Base-by-base conservation (phyloP, 495 filamentous ascomycete genomes). In the Trichocladium antarcticum region DNA sequence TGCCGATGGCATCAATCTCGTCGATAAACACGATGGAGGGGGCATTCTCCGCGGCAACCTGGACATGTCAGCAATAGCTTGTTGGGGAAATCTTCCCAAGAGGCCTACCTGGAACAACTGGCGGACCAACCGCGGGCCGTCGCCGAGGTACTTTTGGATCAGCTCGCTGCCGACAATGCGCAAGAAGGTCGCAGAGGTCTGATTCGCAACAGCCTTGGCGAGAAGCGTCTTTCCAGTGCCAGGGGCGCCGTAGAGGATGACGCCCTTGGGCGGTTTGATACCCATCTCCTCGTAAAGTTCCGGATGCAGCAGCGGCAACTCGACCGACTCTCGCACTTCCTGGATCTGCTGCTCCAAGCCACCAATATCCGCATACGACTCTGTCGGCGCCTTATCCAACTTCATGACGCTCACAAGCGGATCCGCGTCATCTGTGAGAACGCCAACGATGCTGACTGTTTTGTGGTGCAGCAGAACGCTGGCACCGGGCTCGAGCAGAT, bases 271-370 rank as follows among this genome's bases (percentile, higher is more conserved):
- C 21, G 92, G 90, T 68, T 97, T 99, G 76, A 99, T 97, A 62
- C 92, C 92, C 92, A 99, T 99, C 71, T 99, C 92, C 68, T 99
- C 92, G 67, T 99, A 99, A 12, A 99, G 74, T 69, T 99, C 92
- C 0, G 92, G 92, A 62, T 99, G 92, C 51, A 99, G 78, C 42
- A 99, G 75, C 8, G 92, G 92, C 48, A 99, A 71, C 69, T 99
- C 92, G 48, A 99, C 92, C 10, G 92, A 89, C 68, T 99, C 92
- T 50, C 92, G 78, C 27, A 99, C 92, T 65, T 99, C 92, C 63
- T 99, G 92, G 50, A 99, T 97, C 67, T 99, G 92, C 24, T 76
- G 66, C 63, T 99, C 92, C 50, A 97, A 64, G 59, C 92, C 92
- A 72, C 92, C 92, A 69, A 99, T 99, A 70, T 99, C 92, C 22